These are phyloP conservation scores for Orbilia quercus DNA, from an alignment of 2,329 filamentous ascomycete species.

Conservation along the genomic window DNA sequence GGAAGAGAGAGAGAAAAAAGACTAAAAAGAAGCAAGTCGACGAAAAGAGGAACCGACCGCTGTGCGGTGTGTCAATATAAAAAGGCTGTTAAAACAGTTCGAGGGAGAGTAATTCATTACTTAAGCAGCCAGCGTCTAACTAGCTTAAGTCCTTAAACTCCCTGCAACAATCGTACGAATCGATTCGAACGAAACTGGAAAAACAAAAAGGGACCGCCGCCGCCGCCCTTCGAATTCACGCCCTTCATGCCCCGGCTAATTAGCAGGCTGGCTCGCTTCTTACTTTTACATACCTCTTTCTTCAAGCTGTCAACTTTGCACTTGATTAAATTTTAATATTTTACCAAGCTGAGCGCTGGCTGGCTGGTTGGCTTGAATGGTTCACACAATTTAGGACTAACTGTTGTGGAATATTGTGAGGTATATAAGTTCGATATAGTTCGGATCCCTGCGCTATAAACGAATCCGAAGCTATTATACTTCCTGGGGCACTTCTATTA, in stretches of 20 bases:
- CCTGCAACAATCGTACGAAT: constrained; percentile 49
- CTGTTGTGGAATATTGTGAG: background rate
- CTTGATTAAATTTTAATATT: too few relatives aligned
- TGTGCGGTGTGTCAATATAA: constrained; percentile 42
- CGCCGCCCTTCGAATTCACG: too few relatives aligned
- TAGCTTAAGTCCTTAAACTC: constrained; percentile 54
- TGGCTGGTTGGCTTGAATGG: too few relatives aligned
- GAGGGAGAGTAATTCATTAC: constrained; percentile 41
- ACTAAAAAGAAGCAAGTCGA: constrained; percentile 51
- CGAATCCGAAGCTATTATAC: too few relatives aligned
- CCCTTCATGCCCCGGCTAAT: constrained; percentile 40
- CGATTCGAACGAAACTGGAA: constrained; percentile 27
- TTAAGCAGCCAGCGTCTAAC: constrained; percentile 48
- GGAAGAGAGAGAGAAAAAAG: too few relatives aligned
- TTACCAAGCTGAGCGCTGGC: too few relatives aligned
- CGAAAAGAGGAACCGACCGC: constrained; percentile 50
- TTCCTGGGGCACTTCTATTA: too few relatives aligned
- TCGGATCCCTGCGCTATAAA: too few relatives aligned
- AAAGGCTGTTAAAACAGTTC: constrained; percentile 13
- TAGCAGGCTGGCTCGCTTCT: constrained; percentile 3
- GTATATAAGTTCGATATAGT: constrained; percentile 20
- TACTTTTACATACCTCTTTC: too few relatives aligned
- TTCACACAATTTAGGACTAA: background rate
- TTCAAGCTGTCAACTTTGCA: constrained; percentile 6
- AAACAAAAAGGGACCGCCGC: constrained; percentile 7